These are phyloP conservation scores for Vaccinium myrtillus DNA, from an alignment of 148 eudicot genomes.

Conservation along the genomic window DNA sequence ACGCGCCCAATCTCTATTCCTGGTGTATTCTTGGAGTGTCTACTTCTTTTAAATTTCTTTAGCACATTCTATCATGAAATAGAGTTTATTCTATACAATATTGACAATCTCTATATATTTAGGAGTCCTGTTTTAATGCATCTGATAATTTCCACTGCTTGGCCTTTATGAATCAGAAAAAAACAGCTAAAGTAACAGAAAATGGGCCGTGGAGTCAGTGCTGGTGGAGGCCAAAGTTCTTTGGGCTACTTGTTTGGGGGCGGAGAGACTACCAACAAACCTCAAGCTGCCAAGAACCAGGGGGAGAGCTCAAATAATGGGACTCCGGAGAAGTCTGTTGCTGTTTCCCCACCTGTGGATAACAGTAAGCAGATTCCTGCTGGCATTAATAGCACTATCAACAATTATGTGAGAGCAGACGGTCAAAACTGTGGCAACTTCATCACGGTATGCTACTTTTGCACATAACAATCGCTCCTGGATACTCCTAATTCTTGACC, in stretches of 20 bases:
- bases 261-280: conserved; percentile 25
- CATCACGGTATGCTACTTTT: conserved; percentile 24
- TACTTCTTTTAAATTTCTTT: neutral
- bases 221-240: conserved; percentile 43
- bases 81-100: neutral
- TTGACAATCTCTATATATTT: neutral
- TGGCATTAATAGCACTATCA: conserved; percentile 21
- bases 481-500: neutral
- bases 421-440: conserved; percentile 40
- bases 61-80: neutral
- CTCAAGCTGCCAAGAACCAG: conserved; percentile 18
- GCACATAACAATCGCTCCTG: neutral
- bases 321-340: conserved; percentile 18
- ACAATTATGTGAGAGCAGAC: conserved; percentile 31
- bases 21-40: neutral
- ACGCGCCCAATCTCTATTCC: neutral
- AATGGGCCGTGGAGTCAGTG: conserved; percentile 43
- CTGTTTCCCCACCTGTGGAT: conserved; percentile 18
- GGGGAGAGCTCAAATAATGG: conserved; percentile 10
- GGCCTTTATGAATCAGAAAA: neutral
- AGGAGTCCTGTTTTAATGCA: neutral
- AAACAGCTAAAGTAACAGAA: conserved; percentile 3
- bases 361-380: conserved; percentile 27
- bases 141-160: neutral
- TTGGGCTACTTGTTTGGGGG: conserved; percentile 39